Base-by-base conservation (phyloP, 2,329 filamentous ascomycete genomes). In the Penicillium sp. region DNA sequence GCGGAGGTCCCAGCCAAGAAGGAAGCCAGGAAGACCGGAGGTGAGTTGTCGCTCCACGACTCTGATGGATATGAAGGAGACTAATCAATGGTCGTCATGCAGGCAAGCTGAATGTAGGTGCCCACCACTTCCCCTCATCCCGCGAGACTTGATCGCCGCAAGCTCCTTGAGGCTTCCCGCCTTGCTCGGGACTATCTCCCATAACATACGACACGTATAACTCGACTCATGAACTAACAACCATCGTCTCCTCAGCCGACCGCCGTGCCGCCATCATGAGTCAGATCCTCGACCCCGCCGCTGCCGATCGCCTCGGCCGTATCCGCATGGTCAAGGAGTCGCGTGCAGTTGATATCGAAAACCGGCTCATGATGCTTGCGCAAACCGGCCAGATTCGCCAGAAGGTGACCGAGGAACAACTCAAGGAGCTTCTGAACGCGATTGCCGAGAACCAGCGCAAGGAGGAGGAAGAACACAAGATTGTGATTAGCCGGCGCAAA, bases 301-400 rank as follows among this genome's bases (percentile, higher is more conserved):
- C 95, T 17, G 90, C 92, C 61, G 95, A 99, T 80, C 90, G 95
- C 14, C 85, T 99, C 1, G 92, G 91, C 58, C 91, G 95, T 66
- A 98, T 99, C 79, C 90, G 94, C 37, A 88, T 99, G 61, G 95
- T 99, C 73, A 98, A 98, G 80, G 92, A 93, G 75, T 88, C 89
- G 69, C 91, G 95, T 71, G 95, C 95, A 38, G 86, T 84, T 62
- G 92, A 97, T 71, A 87, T 99, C 58, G 95, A 99, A 82, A 93
- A 96, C 83, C 81, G 94, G 53, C 85, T 99, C 58, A 93, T 99
- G 76, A 92, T 89, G 87, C 86, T 99, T 59, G 94, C 95, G 59
- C 87, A 92, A 71, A 86, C 88, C 25, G 93, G 94, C 25, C 95
- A 98, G 81, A 82, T 99, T 69, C 83, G 91, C 56, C 81, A 86